phyloP scores from a whole-genome alignment of 2,329 filamentous ascomycete genomes.

The Verticillium dahliae region DNA sequence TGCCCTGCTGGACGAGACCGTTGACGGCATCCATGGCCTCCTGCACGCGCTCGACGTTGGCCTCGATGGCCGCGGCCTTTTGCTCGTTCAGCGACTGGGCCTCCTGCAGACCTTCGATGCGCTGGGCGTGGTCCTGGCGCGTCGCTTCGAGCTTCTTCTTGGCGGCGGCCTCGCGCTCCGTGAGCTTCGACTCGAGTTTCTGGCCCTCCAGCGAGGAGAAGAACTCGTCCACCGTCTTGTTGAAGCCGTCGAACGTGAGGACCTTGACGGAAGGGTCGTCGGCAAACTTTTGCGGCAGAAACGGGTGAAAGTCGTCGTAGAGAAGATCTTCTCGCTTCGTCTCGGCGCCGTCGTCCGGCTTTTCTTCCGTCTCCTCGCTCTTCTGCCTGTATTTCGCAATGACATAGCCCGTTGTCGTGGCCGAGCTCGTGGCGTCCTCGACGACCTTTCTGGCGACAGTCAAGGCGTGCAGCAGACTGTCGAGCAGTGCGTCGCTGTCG shows the following conservation, averaged over 20 bases:
- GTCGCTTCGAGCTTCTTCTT: conserved; percentile 83
- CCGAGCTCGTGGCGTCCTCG: conserved; percentile 58
- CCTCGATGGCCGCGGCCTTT: conserved; percentile 85
- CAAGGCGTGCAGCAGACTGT: conserved; percentile 62
- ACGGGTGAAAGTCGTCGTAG: conserved; percentile 95
- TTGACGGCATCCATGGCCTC: conserved; percentile 92
- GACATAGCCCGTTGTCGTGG: conserved; percentile 75
- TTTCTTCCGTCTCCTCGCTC: background rate
- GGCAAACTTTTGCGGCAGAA: conserved; percentile 74
- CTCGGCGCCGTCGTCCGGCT: conserved; percentile 10
- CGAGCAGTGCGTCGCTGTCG: conserved; percentile 55
- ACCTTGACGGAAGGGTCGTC: conserved; percentile 59
- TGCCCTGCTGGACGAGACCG: conserved; percentile 82
- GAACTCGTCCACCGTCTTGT: conserved; percentile 91
- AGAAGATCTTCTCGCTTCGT: conserved; percentile 46
- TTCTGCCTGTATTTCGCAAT: conserved; percentile 58
- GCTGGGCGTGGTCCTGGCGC: conserved; percentile 72
- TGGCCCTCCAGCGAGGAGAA: conserved; percentile 95
- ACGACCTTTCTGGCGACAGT: conserved; percentile 64
- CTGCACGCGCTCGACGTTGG: conserved; percentile 84
- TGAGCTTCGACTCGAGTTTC: conserved; percentile 76
- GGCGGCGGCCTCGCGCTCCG: conserved; percentile 75
- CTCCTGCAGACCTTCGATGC: conserved; percentile 76
- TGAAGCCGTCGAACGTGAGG: conserved; percentile 77
- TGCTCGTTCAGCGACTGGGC: conserved; percentile 76